A percentile compares a stretch with the other conserved stretches of the same genome.
phyloP scores from a whole-genome alignment of 352 stramenopile species.

The Phytophthora agathidicida region DNA sequence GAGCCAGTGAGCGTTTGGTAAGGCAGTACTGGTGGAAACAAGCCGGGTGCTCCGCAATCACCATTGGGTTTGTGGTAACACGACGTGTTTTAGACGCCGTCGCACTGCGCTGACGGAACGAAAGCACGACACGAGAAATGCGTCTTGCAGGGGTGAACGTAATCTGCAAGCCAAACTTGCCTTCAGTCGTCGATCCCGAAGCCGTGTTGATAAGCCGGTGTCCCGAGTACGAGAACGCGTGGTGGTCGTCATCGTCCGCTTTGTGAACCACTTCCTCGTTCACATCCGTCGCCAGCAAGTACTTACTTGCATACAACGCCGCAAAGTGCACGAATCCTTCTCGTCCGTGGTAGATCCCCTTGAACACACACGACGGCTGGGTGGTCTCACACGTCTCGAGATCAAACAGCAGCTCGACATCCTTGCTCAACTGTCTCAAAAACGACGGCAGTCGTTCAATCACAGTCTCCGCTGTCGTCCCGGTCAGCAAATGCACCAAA shows the following conservation, averaged over 20 bases:
- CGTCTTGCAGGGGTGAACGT: slow-evolving; percentile 83
- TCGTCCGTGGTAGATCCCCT: slow-evolving; percentile 86
- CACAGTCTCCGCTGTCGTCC: slow-evolving; percentile 43
- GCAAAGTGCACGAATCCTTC: slow-evolving; percentile 88
- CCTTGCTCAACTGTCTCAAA: slow-evolving; percentile 85
- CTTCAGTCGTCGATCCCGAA: slow-evolving; percentile 72
- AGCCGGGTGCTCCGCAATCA: slow-evolving; percentile 72
- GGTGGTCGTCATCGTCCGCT: slow-evolving; percentile 77
- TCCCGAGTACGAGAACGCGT: slow-evolving; percentile 62
- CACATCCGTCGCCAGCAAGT: slow-evolving; percentile 61
- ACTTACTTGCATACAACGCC: slow-evolving; percentile 83
- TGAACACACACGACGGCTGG: slow-evolving; percentile 85
- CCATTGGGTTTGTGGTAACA: slow-evolving; percentile 78
- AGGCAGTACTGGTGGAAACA: slow-evolving; percentile 87
- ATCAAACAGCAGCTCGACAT: slow-evolving; percentile 86
- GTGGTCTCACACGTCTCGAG: slow-evolving; percentile 76
- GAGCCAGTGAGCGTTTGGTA: slow-evolving; percentile 79
- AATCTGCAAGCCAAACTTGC: slow-evolving; percentile 82
- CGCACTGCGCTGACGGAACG: slow-evolving; percentile 71
- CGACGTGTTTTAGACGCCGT: slow-evolving; percentile 49
- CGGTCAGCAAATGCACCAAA: slow-evolving; percentile 58
- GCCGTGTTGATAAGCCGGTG: slow-evolving; percentile 78
- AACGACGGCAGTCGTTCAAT: slow-evolving; percentile 69
- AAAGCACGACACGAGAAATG: slow-evolving; percentile 84
- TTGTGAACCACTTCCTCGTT: slow-evolving; percentile 57